These are phyloP conservation scores for Potentilla sterilis DNA, from an alignment of 306 rosid species.

Conservation along the genomic window DNA sequence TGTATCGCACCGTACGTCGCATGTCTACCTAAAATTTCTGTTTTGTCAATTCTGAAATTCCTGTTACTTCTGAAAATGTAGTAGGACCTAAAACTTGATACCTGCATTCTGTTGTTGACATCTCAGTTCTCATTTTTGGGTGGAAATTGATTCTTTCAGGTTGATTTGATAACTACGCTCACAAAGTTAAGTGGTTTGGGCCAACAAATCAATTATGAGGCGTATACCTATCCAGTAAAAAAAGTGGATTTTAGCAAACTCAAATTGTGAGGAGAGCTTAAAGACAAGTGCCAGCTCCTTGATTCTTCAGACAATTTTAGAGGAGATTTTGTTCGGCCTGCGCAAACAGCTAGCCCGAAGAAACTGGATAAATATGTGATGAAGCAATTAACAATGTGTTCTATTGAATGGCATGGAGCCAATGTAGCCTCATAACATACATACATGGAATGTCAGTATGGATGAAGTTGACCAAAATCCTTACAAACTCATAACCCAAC, in stretches of 20 bases:
- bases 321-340: too few species aligned
- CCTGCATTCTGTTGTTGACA: neutral
- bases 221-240: slow-evolving; percentile 58
- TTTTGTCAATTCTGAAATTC: neutral
- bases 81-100: neutral
- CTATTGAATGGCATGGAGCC: too few species aligned
- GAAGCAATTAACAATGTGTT: too few species aligned
- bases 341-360: too few species aligned
- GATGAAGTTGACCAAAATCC: too few species aligned
- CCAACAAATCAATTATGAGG: slow-evolving; percentile 83
- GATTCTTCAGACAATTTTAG: too few species aligned
- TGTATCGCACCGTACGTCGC: too few species aligned
- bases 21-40: neutral
- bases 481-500: too few species aligned
- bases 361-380: too few species aligned
- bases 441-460: too few species aligned
- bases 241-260: slow-evolving; percentile 75
- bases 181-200: slow-evolving; percentile 84
- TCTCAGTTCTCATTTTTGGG: slow-evolving; percentile 12
- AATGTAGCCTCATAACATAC: too few species aligned
- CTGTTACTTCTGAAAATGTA: neutral
- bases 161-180: slow-evolving; percentile 78
- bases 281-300: too few species aligned
- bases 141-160: slow-evolving; percentile 49
- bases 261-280: slow-evolving; percentile 47